These are phyloP conservation scores for Setaria italica DNA, from an alignment of 202 grass and related monocot species.

Conservation along the genomic window DNA sequence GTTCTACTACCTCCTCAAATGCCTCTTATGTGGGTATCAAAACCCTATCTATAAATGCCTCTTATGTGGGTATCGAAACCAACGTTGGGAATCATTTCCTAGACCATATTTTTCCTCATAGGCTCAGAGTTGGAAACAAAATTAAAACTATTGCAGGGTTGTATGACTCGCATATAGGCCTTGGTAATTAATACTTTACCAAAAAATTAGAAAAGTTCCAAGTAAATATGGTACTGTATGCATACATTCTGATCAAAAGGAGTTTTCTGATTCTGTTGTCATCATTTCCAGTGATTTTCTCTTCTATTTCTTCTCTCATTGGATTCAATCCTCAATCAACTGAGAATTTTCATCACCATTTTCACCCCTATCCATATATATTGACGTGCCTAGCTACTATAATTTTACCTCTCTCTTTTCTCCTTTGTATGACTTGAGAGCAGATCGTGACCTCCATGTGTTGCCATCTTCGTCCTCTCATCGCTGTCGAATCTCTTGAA, in stretches of 20 bases:
- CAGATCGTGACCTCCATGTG: background rate
- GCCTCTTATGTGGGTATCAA: background rate
- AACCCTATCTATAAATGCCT: background rate
- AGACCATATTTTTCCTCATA: background rate
- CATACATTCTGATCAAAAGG: background rate
- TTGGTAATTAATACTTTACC: background rate
- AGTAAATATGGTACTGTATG: background rate
- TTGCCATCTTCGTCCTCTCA: background rate
- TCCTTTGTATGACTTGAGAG: background rate
- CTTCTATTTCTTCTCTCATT: background rate
- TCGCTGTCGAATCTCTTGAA: conserved; percentile 36
- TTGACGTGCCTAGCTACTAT: background rate
- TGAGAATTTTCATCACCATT: background rate
- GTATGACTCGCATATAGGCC: too few species aligned
- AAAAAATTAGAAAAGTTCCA: background rate
- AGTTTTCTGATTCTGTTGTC: background rate
- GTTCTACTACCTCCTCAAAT: background rate
- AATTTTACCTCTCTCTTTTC: background rate
- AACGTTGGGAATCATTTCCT: background rate
- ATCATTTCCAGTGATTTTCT: background rate
- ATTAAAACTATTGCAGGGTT: background rate
- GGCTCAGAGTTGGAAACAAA: background rate
- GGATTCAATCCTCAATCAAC: background rate
- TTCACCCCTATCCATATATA: background rate
- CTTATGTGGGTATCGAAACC: background rate